These are phyloP conservation scores for Magnusiomyces clavatus DNA, from an alignment of 1,139 yeast genomes.

Conservation along the genomic window DNA sequence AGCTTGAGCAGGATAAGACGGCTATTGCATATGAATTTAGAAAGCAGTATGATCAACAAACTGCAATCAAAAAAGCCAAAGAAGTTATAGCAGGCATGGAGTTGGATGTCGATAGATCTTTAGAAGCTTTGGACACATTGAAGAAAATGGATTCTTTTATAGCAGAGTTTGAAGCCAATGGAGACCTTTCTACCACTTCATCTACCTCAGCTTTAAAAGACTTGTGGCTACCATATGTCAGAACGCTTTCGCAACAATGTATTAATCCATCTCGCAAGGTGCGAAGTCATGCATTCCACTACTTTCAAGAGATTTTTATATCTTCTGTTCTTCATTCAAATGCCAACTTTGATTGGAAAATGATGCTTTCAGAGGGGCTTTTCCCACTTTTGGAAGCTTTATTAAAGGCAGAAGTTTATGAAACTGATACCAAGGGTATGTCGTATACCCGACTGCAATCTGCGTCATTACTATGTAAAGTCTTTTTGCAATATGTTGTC, in stretches of 20 bases:
- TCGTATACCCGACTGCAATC: conserved; percentile 58
- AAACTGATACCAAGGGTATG: conserved; percentile 59
- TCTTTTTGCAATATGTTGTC: conserved; percentile 53
- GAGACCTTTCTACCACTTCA: not conserved
- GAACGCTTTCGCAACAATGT: conserved; percentile 82
- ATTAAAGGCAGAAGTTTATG: conserved; percentile 57
- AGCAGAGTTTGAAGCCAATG: conserved; percentile 1
- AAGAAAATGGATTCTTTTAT: conserved; percentile 15
- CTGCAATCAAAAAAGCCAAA: conserved; percentile 12
- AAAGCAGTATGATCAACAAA: conserved; percentile 11
- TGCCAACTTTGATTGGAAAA: conserved; percentile 27
- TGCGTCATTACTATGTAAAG: conserved; percentile 59
- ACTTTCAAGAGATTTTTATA: conserved; percentile 42
- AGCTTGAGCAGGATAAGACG: conserved; percentile 59
- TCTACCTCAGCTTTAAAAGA: conserved; percentile 12
- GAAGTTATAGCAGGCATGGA: conserved; percentile 19
- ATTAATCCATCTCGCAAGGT: conserved; percentile 79
- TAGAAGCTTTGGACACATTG: conserved; percentile 45
- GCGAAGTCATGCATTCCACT: conserved; percentile 49
- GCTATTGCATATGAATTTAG: conserved; percentile 26
- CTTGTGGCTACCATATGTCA: conserved; percentile 22
- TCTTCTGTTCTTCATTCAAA: conserved; percentile 27
- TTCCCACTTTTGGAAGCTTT: conserved; percentile 66
- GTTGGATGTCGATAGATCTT: conserved; percentile 49
- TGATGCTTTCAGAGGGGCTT: conserved; percentile 60